Evolutionary conservation across 805 yeast species (phyloP).

Genomic region (Kuraishia piskuri): DNA sequence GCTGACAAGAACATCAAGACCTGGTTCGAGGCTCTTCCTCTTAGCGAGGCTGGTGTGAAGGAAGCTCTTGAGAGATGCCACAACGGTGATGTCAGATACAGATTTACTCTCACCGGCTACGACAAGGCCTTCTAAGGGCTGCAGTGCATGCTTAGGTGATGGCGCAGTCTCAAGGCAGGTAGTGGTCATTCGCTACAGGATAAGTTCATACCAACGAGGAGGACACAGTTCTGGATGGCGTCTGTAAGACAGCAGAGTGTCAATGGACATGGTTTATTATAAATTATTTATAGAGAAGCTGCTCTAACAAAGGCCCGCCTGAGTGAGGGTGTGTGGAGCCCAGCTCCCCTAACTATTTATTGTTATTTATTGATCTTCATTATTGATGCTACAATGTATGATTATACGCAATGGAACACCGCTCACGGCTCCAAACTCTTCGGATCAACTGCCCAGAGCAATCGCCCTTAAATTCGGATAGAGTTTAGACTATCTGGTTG

Average conservation of each 20-base stretch:
- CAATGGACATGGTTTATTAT: not conserved
- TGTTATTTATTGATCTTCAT: no score
- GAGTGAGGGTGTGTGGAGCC: not conserved
- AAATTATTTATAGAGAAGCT: not conserved
- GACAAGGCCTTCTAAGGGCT: slow-evolving; percentile 30
- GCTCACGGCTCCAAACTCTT: no score
- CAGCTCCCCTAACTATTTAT: not conserved
- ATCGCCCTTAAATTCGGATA: no score
- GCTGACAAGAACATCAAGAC: slow-evolving; percentile 48
- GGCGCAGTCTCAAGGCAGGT: not conserved
- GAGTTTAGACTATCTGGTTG: no score
- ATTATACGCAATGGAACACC: no score
- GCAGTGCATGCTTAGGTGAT: not conserved
- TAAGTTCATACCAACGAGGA: no score
- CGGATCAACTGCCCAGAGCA: no score
- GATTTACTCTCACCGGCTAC: slow-evolving; percentile 53
- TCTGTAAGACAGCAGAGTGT: not conserved
- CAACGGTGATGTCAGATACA: slow-evolving; percentile 50
- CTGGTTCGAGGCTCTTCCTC: slow-evolving; percentile 54
- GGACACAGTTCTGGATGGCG: no score
- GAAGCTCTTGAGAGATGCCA: slow-evolving; percentile 48
- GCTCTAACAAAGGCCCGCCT: no score
- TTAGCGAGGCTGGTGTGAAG: slow-evolving; percentile 42
- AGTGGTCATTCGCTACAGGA: no score
- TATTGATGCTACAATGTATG: not conserved